Base-by-base conservation (phyloP, 805 yeast species). In the Dipodascus geniculatus region DNA sequence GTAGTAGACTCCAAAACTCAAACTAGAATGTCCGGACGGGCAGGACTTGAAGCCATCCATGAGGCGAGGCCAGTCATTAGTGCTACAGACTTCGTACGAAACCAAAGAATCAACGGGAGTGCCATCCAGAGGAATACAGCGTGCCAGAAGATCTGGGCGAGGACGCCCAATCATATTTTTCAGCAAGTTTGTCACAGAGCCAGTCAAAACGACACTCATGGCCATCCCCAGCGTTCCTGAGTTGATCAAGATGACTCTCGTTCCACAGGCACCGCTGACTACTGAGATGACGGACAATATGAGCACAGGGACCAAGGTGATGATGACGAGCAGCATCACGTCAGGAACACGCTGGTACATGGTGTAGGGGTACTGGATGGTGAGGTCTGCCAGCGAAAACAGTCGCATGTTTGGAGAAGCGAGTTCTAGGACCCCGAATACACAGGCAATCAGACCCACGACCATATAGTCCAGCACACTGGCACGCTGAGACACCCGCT, bases 101-200 rank as follows among this genome's bases (percentile, higher is more conserved):
- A 68, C 67, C 28, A 62, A 61, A n/a, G 44, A 58, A 54, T 63
- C 60, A 11, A 69, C 60, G 1, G 89, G 83, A 0, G 90, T 76
- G 51, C 72, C 82, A 1, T 68, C 56, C 11, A 69, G 71, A 2
- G 96, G 96, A 20, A 74, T 65, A 67, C 98, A 91, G 60, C 98
- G 76, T 3, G 89, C 87, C 52, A 91, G 68, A 65, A 90, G 87
- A 68, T 91, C 99, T 0, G 99, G 99, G 56, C 99, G 75, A 57
- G 84, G 87, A 64, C 96, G 78, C 2, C 96, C 97, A 53, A 91
- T 79, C 80, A 86, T 81, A 63, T 84, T 81, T 70, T 91, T 91
- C 56, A 87, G 65, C 16, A 82, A 71, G 62, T 87, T 87, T 2
- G 96, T 87, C 51, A 85, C 62, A 24, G 83, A 71, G 47, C 80